phyloP scores from a whole-genome alignment of 495 filamentous ascomycete species.

The Penicillium longicatenatum region DNA sequence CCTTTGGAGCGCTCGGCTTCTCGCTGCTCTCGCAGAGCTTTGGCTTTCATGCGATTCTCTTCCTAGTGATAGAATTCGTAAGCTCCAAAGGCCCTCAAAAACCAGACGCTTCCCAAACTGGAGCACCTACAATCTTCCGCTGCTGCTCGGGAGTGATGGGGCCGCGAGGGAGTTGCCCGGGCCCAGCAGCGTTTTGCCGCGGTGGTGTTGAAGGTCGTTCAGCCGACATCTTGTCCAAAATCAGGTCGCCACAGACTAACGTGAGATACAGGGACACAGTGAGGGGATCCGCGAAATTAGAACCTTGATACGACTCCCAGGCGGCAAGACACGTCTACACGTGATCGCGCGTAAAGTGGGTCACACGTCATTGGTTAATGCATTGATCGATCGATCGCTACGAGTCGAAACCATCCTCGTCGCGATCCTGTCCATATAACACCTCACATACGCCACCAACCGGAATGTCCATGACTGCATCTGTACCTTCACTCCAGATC shows the following conservation, averaged over 20 bases:
- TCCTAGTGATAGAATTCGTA: slow-evolving; percentile 56
- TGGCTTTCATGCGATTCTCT: slow-evolving; percentile 86
- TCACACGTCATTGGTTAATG: slow-evolving; percentile 4
- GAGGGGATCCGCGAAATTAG: not conserved
- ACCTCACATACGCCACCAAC: slow-evolving; percentile 97
- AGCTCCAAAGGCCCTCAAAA: not conserved
- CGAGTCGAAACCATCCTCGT: slow-evolving; percentile 30
- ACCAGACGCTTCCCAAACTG: not conserved
- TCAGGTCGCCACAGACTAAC: not conserved
- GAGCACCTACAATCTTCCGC: slow-evolving; percentile 62
- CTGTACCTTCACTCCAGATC: slow-evolving; percentile 89
- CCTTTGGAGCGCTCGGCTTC: slow-evolving; percentile 54
- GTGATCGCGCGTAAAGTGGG: slow-evolving; percentile 2
- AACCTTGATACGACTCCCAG: not conserved
- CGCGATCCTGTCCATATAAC: slow-evolving; percentile 50
- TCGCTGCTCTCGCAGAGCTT: slow-evolving; percentile 75
- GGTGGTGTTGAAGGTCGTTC: slow-evolving; percentile 67
- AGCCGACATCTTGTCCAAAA: slow-evolving; percentile 20
- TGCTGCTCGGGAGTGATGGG: slow-evolving; percentile 76
- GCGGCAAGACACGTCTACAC: slow-evolving; percentile 4
- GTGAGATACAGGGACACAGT: not conserved
- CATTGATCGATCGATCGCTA: not conserved
- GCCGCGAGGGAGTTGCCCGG: slow-evolving; percentile 46
- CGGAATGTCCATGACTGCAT: slow-evolving; percentile 97
- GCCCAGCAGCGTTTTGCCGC: slow-evolving; percentile 33